Percentiles rank a stretch among this genome's conserved stretches.
These are phyloP conservation scores for Beauveria pseudobassiana DNA, from an alignment of 2,329 filamentous ascomycete genomes.

Conservation along the genomic window DNA sequence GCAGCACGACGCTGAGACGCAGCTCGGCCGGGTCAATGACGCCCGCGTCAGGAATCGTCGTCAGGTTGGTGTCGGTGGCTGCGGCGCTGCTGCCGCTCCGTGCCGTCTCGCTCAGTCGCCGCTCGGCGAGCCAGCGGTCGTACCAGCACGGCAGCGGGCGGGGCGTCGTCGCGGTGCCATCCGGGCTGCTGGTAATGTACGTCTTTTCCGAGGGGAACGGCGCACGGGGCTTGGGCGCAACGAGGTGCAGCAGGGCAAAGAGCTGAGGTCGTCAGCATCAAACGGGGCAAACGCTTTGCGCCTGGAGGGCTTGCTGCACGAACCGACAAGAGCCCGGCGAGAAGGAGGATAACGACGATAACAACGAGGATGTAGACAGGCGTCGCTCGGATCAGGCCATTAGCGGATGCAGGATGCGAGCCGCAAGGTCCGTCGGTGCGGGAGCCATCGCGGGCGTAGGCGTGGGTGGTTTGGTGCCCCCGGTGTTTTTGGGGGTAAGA, in stretches of 20 bases:
- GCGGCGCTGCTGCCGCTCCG: constrained; percentile 16
- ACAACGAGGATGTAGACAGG: constrained; percentile 32
- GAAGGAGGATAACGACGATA: constrained; percentile 25
- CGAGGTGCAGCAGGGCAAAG: constrained; percentile 61
- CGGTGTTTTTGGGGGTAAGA: not conserved
- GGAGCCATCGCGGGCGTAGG: constrained; percentile 8
- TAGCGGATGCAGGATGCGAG: constrained; percentile 27
- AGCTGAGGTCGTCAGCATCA: constrained; percentile 25
- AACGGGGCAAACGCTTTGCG: not conserved
- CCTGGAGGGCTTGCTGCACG: constrained; percentile 7
- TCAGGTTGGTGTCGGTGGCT: not conserved
- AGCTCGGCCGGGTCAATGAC: constrained; percentile 68
- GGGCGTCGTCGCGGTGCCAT: constrained; percentile 31
- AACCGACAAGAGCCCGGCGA: constrained; percentile 33
- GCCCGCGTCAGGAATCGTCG: constrained; percentile 39
- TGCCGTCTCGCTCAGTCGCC: constrained; percentile 40
- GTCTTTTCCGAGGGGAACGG: constrained; percentile 73
- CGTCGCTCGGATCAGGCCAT: constrained; percentile 29
- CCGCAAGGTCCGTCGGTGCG: constrained; percentile 24
- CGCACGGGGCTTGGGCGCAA: constrained; percentile 74
- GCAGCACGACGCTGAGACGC: constrained; percentile 87
- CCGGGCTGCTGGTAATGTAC: constrained; percentile 67
- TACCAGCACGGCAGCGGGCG: constrained; percentile 77
- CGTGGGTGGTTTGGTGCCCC: not conserved
- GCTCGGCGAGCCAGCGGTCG: constrained; percentile 62